These are phyloP conservation scores for Heteromeles arbutifolia DNA, from an alignment of 306 rosid genomes.

Conservation along the genomic window DNA sequence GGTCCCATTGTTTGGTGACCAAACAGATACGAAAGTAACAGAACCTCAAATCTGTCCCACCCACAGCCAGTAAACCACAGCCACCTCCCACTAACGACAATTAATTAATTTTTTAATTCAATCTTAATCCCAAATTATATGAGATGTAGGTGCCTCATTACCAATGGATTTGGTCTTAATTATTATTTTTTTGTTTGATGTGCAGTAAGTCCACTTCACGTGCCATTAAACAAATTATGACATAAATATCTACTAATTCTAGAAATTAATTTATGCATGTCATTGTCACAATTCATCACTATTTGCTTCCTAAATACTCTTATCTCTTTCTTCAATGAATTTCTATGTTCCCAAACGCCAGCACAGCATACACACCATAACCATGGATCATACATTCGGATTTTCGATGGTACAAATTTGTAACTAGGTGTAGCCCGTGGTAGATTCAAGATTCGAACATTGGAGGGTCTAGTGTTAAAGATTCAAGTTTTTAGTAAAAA, in stretches of 20 bases:
- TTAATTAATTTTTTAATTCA: neutral
- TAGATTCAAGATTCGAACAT: too few species aligned
- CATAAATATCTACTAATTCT: neutral
- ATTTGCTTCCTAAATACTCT: neutral
- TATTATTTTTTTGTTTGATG: neutral
- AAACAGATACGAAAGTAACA: constrained; percentile 25
- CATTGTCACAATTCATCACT: neutral
- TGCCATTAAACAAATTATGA: neutral
- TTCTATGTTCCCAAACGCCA: neutral
- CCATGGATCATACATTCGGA: neutral
- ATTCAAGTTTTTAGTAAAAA: too few species aligned
- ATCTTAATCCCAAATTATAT: neutral
- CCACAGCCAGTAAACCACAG: constrained; percentile 14
- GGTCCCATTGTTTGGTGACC: constrained; percentile 52
- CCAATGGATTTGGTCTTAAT: neutral
- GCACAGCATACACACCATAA: neutral
- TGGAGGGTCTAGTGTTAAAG: too few species aligned
- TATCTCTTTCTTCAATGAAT: neutral
- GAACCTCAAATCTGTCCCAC: constrained; percentile 19
- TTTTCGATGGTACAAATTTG: too few species aligned
- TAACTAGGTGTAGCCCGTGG: too few species aligned
- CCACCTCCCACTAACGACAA: constrained; percentile 37
- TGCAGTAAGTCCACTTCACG: neutral
- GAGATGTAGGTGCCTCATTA: neutral
- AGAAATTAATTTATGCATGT: neutral